Evolutionary conservation across 23 red algal species (phyloP).

Genomic region (Gracilaria gracilis): DNA sequence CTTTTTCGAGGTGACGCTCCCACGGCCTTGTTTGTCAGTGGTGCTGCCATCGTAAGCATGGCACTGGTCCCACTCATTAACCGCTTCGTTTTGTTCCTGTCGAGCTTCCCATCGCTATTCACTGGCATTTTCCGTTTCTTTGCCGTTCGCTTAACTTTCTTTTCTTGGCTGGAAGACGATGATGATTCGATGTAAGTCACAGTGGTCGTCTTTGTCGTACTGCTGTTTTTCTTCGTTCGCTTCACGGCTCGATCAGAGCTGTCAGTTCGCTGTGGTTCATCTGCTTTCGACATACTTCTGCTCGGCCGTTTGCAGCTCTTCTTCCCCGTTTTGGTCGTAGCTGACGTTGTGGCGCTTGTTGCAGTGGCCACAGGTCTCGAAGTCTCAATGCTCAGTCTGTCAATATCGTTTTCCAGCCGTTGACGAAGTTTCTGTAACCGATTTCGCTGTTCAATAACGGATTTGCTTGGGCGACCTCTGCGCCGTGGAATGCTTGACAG

Average conservation of each 20-base stretch:
- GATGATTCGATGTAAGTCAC: slow-evolving; percentile 1
- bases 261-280: not conserved
- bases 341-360: not conserved
- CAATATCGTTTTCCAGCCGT: not conserved
- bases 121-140: not conserved
- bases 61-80: not conserved
- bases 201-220: not conserved
- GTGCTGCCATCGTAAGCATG: not conserved
- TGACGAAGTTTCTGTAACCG: slow-evolving; percentile 13
- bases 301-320: slow-evolving; percentile 17
- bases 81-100: not conserved
- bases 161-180: not conserved
- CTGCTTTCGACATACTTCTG: not conserved
- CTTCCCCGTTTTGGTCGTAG: slow-evolving; percentile 11
- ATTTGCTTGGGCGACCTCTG: slow-evolving; percentile 28
- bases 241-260: not conserved
- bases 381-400: not conserved
- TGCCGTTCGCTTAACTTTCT: not conserved
- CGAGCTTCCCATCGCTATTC: not conserved
- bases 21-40: not conserved
- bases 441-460: slow-evolving; percentile 18
- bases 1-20: not conserved
- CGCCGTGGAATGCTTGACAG: slow-evolving; percentile 21
- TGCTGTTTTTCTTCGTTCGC: not conserved
- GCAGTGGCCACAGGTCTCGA: not conserved